Evolutionary conservation across 202 grass and related monocot genomes (phyloP).

Genomic region (Dendrocalamus latiflorus): DNA sequence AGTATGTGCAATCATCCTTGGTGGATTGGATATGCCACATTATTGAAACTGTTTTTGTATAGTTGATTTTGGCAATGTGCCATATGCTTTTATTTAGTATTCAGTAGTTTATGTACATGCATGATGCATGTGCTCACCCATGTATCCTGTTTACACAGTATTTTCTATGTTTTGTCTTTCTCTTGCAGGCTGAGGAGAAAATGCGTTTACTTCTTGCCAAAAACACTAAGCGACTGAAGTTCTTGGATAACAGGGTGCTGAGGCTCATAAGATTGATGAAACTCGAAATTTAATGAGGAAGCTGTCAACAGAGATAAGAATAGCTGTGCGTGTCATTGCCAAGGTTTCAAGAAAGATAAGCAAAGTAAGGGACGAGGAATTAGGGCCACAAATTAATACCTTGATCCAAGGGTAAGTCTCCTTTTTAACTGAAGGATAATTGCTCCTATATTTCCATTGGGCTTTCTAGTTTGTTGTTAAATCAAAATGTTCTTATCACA

Average conservation of each 20-base stretch:
- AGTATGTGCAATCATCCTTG: neutral
- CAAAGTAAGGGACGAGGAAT: conserved; percentile 78
- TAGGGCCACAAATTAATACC: conserved; percentile 58
- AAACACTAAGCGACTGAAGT: conserved; percentile 57
- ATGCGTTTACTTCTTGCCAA: conserved; percentile 70
- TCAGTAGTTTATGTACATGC: neutral
- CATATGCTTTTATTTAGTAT: neutral
- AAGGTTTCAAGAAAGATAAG: conserved; percentile 82
- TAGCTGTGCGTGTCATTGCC: conserved; percentile 64
- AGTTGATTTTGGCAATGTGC: neutral
- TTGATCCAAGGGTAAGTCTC: conserved; percentile 68
- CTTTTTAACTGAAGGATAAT: neutral
- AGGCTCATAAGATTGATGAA: conserved; percentile 63
- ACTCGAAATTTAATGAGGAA: conserved; percentile 59
- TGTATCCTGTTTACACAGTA: neutral
- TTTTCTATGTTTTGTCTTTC: neutral
- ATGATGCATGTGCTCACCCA: neutral
- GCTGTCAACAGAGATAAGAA: conserved; percentile 77
- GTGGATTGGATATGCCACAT: neutral
- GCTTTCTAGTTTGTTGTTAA: neutral
- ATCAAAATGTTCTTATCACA: neutral
- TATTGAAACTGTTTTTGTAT: neutral
- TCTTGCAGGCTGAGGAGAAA: conserved; percentile 72
- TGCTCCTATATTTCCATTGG: neutral
- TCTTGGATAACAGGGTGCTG: conserved; percentile 64